Conservation (phyloP, 73 alveolate species). For the Paramecium primaurelia region DNA sequence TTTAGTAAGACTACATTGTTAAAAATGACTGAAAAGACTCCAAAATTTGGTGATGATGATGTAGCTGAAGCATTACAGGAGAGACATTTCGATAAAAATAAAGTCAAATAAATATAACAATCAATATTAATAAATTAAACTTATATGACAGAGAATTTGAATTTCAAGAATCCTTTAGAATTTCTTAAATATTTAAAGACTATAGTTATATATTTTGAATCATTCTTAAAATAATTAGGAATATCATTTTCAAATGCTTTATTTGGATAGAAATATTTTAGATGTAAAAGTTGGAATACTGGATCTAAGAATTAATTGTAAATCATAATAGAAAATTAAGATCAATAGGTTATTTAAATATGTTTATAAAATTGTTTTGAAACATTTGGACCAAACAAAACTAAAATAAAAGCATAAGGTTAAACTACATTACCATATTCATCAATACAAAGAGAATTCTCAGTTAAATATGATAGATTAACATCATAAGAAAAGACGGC, state of each 20-base stretch:
- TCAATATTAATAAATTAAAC: background rate
- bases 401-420: slow-evolving; percentile 9
- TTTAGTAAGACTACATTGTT: background rate
- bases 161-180: background rate
- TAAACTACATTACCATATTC: background rate
- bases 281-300: slow-evolving; percentile 35
- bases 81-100: background rate
- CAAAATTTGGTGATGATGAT: slow-evolving; percentile 38
- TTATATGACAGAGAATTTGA: background rate
- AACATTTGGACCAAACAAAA: slow-evolving; percentile 31
- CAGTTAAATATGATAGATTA: slow-evolving; percentile 1
- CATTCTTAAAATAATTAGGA: background rate
- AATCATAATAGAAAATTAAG: background rate
- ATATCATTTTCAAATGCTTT: background rate
- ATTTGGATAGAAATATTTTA: slow-evolving; percentile 13
- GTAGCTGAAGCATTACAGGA: slow-evolving; percentile 43
- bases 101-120: background rate
- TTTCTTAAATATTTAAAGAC: background rate
- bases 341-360: background rate
- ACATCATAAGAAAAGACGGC: background rate
- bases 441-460: background rate
- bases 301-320: background rate
- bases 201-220: background rate
- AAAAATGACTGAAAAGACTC: slow-evolving; percentile 29
- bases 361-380: slow-evolving; percentile 18